Base-by-base conservation (phyloP, 768 basidiomycete species). In the Mycena floridula region DNA sequence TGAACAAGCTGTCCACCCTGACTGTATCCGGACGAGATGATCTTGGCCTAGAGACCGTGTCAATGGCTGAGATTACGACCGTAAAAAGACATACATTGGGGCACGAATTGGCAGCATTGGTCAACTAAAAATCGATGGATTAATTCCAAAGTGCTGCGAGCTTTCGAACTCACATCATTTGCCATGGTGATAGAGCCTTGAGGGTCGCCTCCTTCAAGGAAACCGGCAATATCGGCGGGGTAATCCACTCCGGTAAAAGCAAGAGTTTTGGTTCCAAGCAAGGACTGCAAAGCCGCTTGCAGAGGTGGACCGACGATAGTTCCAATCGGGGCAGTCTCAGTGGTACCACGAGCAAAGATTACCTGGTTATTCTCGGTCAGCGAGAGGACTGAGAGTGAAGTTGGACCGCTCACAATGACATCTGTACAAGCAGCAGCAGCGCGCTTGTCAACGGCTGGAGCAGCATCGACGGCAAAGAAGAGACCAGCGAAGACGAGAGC, bases 181-280 rank as follows among this genome's bases (percentile, higher is more conserved):
- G 32, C 32, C 32, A 35, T 35, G 3, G 32, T 35, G 18, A 18
- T 18, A 7, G 32, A 35, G 3, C 32, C 32, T 7, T 35, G 48
- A 0, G 53, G 59, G 44, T 67, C 63, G 20, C 69, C 69, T 1
- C 69, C 67, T 24, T 57, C 61, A 21, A 68, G 46, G 54, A 67
- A 70, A 3, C 69, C 66, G 13, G 53, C 53, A 20, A 68, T 50
- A 21, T 43, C 53, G 1, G 69, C 67, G 0, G 67, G 50, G 27
- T 70, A 70, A 40, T 61, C 42, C 16, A 70, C 61, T 11, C 67
- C 68, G 8, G 55, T 50, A 43, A 71, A 69, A n/a, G 51, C 59
- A n/a, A 69, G 53, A 1, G 62, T 54, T 47, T 53, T 57, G 1
- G 55, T 48, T 1, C 55, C 61, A 8, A 69, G 45, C 1, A 61